Conservation (phyloP, 2,329 filamentous ascomycete species). For the Fusarium mexicanum region DNA sequence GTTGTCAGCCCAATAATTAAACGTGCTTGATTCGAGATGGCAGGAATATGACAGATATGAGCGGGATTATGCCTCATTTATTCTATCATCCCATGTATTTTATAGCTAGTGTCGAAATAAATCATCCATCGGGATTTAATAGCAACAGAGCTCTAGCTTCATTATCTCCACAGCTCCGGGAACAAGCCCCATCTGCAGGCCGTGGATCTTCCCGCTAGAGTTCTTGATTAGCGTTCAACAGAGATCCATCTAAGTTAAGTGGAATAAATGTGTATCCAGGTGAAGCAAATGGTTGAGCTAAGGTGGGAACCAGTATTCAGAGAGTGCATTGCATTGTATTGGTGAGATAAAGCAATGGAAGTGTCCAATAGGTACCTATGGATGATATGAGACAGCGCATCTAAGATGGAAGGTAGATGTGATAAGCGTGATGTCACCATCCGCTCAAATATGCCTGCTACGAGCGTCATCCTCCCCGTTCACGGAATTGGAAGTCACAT, state of each 20-base stretch:
- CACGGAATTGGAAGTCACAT: constrained; percentile 8
- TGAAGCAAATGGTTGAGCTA: not conserved
- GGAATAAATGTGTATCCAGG: not conserved
- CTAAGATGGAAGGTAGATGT: not conserved
- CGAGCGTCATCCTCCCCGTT: constrained; percentile 12
- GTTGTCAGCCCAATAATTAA: not conserved
- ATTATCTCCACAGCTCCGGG: not conserved
- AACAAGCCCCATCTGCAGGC: constrained; percentile 5
- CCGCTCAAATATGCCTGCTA: not conserved
- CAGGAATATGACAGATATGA: too few relatives aligned
- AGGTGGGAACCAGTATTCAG: not conserved
- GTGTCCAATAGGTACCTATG: not conserved
- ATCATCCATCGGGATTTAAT: not conserved
- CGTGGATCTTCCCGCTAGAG: constrained; percentile 19
- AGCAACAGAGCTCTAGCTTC: not conserved
- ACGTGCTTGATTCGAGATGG: not conserved
- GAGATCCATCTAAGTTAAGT: constrained; percentile 3
- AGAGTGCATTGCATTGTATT: not conserved
- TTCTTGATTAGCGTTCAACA: constrained; percentile 11
- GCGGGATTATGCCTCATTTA: not conserved
- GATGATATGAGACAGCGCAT: not conserved
- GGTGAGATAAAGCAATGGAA: not conserved
- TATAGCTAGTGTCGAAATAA: not conserved
- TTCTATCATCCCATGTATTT: not conserved
- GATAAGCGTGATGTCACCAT: constrained; percentile 30